Percentiles rank a stretch among this genome's conserved stretches.
phyloP scores from a whole-genome alignment of 2,329 filamentous ascomycete species.

The Sporothrix globosa region DNA sequence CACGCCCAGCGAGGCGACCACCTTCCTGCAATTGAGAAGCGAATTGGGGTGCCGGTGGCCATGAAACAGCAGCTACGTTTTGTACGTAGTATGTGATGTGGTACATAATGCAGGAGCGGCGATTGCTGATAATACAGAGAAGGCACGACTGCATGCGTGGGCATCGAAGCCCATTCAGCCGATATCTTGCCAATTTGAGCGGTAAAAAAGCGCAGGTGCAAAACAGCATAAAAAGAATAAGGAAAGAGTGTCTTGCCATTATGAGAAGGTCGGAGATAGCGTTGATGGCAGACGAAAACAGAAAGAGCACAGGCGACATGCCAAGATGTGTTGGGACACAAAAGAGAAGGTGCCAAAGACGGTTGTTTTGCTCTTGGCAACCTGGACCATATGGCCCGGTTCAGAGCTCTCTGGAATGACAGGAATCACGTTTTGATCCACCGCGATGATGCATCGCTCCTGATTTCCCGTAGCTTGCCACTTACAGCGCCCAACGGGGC shows the following conservation, averaged over 20 bases:
- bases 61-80: not conserved
- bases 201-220: not conserved
- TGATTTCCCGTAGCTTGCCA: not conserved
- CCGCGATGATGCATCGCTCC: conserved; percentile 6
- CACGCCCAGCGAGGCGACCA: not conserved
- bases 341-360: conserved; percentile 24
- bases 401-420: not conserved
- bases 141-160: not conserved
- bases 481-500: conserved; percentile 24
- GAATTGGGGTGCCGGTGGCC: not conserved
- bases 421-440: conserved; percentile 20
- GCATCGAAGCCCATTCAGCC: not conserved
- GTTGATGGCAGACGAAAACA: not conserved
- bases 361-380: conserved; percentile 9
- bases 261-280: not conserved
- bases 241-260: not conserved
- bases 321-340: conserved; percentile 19
- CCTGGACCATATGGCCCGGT: conserved; percentile 4
- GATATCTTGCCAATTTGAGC: conserved; percentile 10
- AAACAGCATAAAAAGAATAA: not conserved
- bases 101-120: not conserved
- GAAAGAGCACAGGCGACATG: not conserved
- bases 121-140: not conserved
- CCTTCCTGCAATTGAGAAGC: conserved; percentile 2
- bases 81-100: too few species aligned